These are phyloP conservation scores for Citrus reticulata DNA, from an alignment of 345 rosid species.

Conservation along the genomic window DNA sequence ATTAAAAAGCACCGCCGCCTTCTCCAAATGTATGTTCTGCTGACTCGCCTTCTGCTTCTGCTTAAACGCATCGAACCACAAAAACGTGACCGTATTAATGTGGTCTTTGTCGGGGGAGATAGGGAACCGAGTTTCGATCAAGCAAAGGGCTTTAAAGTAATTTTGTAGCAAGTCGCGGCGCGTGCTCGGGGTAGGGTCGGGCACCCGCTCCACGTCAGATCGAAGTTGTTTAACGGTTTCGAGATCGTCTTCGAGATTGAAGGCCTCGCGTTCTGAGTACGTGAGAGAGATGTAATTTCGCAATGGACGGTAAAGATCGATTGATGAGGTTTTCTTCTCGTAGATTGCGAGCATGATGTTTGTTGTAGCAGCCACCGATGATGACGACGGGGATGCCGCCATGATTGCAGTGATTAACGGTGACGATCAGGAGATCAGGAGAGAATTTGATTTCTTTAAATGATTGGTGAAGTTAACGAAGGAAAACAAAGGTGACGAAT, in stretches of 20 bases:
- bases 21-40: conserved; percentile 90
- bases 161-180: conserved; percentile 77
- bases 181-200: conserved; percentile 70
- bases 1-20: conserved; percentile 85
- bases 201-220: conserved; percentile 68
- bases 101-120: conserved; percentile 84
- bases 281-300: conserved; percentile 71
- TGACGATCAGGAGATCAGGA: conserved; percentile 2
- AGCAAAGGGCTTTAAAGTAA: conserved; percentile 74
- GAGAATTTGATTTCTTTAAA: not conserved
- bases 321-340: conserved; percentile 79
- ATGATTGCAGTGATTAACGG: conserved; percentile 20
- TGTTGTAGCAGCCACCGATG: conserved; percentile 51
- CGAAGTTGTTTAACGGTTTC: conserved; percentile 68
- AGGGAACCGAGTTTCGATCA: conserved; percentile 92
- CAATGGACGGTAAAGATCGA: conserved; percentile 91
- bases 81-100: conserved; percentile 70
- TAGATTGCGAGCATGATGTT: conserved; percentile 89
- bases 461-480: not conserved
- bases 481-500: not conserved
- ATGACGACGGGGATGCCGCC: conserved; percentile 43
- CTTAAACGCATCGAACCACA: conserved; percentile 92
- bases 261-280: conserved; percentile 97
- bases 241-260: conserved; percentile 92
- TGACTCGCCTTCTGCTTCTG: conserved; percentile 78